Conservation (phyloP, 768 basidiomycete species). For the Mrakia hoshinonis region DNA sequence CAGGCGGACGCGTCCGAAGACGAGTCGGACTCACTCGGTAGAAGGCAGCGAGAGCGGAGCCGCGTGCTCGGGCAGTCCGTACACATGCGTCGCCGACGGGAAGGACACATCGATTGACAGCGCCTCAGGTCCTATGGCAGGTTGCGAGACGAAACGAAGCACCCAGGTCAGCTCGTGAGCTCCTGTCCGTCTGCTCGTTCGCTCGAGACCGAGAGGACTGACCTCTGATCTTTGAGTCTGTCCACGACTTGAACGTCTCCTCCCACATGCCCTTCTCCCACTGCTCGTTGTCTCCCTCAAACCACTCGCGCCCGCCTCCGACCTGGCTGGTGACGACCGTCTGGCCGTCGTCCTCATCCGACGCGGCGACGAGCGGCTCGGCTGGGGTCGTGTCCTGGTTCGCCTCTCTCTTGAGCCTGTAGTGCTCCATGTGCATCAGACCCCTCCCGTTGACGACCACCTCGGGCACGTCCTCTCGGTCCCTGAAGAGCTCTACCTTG, state of each 20-base stretch:
- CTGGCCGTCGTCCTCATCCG: conserved; percentile 44
- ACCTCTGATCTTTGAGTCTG: conserved; percentile 95
- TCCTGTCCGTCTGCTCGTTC: background rate
- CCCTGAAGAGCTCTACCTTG: conserved; percentile 59
- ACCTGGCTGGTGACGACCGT: conserved; percentile 43
- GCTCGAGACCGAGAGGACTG: background rate
- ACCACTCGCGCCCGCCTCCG: conserved; percentile 50
- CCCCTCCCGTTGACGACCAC: conserved; percentile 81
- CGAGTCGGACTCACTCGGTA: conserved; percentile 44
- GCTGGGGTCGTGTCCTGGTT: conserved; percentile 31
- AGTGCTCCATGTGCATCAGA: conserved; percentile 96
- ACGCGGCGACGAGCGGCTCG: conserved; percentile 42
- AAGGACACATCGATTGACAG: conserved; percentile 86
- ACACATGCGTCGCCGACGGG: conserved; percentile 81
- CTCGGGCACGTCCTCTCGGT: conserved; percentile 58
- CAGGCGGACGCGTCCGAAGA: background rate
- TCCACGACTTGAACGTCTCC: conserved; percentile 77
- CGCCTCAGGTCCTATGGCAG: conserved; percentile 72
- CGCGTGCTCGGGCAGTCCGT: conserved; percentile 94
- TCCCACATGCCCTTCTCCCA: conserved; percentile 79
- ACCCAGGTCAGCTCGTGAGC: conserved; percentile 7
- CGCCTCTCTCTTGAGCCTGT: conserved; percentile 56
- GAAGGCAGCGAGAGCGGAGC: conserved; percentile 79
- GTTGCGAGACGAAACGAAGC: background rate
- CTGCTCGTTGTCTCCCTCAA: conserved; percentile 59